Evolutionary conservation across 768 basidiomycete species (phyloP), one percentile per base, ranked within the genome.

Genomic region (Leccinum incarnatum): DNA sequence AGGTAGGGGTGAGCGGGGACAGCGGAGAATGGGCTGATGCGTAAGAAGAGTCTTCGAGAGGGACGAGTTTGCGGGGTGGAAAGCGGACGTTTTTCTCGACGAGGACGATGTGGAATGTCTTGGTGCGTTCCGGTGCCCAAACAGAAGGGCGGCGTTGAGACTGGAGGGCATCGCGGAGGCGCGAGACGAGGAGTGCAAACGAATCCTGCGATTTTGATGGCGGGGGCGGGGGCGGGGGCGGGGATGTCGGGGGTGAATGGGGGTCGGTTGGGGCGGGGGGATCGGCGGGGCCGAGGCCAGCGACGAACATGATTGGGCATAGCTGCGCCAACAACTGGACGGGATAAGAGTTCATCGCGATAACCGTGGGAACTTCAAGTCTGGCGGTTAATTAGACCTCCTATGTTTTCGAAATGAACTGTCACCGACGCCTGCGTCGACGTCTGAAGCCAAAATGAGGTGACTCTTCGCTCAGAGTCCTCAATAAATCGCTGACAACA

Each of bases 291-390:
- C 47, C 56, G 48, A 97, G 82, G 2, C 95, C 95, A 25, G 93
- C 93, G 19, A 95, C 90, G 70, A 97, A 96, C 91, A 98, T 91
- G 40, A 98, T 86, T 14, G 96, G 96, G 19, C 85, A 87, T 46
- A 93, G 83, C 71, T 97, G 95, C n/a, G 83, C 79, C 64, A 97
- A 78, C 62, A 98, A 79, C 77, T 98, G 94, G 58, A 84, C 78
- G 19, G 95, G 95, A 78, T 96, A 97, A 32, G 91, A 91, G 74
- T 95, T 95, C 95, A 97, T 95, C 46, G 55, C 36, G 45, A 57
- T 17, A 45, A n/a, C 37, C 59, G 54, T 53, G 59, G 48, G 63
- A 56, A 53, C 30, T 32, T 32, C 30, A 32, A 32, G 30, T 32
- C 29, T 23, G 23, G 23, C 23, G 23, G 29, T 29, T 7, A 27